Base-by-base conservation (phyloP, 192 early-diverging fungal genomes). In the Entomortierella chlamydospora region DNA sequence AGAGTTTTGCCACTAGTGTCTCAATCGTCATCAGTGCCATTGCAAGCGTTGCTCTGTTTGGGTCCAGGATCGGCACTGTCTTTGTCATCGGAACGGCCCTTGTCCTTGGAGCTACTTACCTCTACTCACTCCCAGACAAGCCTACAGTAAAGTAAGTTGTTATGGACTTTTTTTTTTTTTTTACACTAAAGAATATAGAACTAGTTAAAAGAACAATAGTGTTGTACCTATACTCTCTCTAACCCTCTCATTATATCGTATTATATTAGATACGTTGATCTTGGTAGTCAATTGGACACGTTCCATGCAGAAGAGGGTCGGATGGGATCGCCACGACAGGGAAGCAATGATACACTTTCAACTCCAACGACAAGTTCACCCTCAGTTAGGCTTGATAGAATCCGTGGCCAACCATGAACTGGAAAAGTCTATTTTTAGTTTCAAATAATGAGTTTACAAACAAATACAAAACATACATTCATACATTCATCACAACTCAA, bases 1-100 rank as follows among this genome's bases (percentile, higher is more conserved):
- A 99, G 77, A 96, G 98, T n/a, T 99, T 99, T 86, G 96, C 98
- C 11, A 98, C 97, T 8, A 95, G 93, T 59, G 91, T 99, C 57
- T 95, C 96, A 41, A 98, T 99, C 61, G 91, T 99, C 42, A 85
- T 99, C 43, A 97, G 95, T 10, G 93, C 88, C 43, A 64, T 96
- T 60, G 90, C 91, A 1, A 96, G 94, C 52, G 87, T 96, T 18
- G 93, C 88, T 62, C 68, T 96, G 17, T 99, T 99, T 84, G 70
- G 61, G 59, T 90, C 90, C 60, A 71, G 83, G 10, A 85, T 98
- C 53, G 88, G 95, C 5, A 50, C 73, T 10, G 23, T 84, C 25
- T 99, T 98, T 78, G 64, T 92, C 1, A 17, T 90, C 17, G 98
- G 98, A 25, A 81, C 95, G 0, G 49, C 70, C 2, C 64, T 94